These are phyloP conservation scores for Fusarium sp. DNA, from an alignment of 2,329 filamentous ascomycete species.

Conservation along the genomic window DNA sequence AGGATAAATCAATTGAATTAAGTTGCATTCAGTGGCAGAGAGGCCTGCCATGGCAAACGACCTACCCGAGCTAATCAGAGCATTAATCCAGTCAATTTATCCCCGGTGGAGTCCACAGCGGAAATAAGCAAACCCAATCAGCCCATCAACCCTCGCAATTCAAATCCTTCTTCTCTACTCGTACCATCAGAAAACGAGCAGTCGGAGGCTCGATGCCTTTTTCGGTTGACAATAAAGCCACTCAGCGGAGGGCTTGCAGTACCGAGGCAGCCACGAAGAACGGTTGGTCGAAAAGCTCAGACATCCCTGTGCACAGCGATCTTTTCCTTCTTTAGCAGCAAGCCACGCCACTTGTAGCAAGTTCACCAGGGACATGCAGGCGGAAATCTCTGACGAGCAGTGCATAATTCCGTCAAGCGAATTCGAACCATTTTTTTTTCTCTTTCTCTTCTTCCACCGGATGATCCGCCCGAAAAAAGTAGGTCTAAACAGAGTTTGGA, in stretches of 20 bases:
- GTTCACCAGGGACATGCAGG: not conserved
- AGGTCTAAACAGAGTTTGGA: not conserved
- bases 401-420: not conserved
- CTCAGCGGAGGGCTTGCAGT: not conserved
- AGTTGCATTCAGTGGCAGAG: not conserved
- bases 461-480: not conserved
- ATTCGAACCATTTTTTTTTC: not conserved
- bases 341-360: not conserved
- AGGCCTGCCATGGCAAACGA: not conserved
- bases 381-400: not conserved
- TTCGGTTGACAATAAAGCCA: not conserved
- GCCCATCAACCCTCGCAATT: not conserved
- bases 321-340: not conserved
- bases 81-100: not conserved
- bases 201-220: not conserved
- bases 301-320: not conserved
- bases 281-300: not conserved
- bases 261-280: not conserved
- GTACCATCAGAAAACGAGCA: not conserved
- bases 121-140: not conserved
- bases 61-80: not conserved
- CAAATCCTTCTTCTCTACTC: not conserved
- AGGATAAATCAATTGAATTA: not conserved
- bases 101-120: not conserved
- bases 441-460: not conserved